These are phyloP conservation scores for Salicornia ramosissima DNA, from an alignment of 148 eudicot species.

Conservation along the genomic window DNA sequence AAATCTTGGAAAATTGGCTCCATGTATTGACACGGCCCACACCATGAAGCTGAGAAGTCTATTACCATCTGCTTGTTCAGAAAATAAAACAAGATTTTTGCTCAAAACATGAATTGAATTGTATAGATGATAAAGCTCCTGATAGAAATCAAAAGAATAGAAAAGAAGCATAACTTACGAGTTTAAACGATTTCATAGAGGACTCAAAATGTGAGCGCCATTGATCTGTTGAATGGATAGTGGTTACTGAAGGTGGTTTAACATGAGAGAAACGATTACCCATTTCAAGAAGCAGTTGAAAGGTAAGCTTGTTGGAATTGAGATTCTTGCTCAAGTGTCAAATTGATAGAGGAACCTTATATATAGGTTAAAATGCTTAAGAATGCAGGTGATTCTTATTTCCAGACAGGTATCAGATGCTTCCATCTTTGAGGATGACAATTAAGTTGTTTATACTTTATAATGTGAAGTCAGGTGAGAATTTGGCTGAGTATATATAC, in stretches of 20 bases:
- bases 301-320: not conserved
- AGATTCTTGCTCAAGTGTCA: not conserved
- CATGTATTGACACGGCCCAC: conserved; percentile 71
- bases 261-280: conserved; percentile 13
- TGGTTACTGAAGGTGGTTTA: conserved; percentile 11
- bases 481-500: conserved; percentile 9
- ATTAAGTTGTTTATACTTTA: not conserved
- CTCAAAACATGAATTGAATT: not conserved
- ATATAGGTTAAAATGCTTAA: not conserved
- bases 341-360: not conserved
- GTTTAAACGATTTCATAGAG: conserved; percentile 38
- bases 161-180: conserved; percentile 31
- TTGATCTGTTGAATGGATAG: conserved; percentile 22
- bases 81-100: not conserved
- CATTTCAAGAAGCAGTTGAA: conserved; percentile 11
- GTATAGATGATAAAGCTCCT: not conserved
- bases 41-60: conserved; percentile 88
- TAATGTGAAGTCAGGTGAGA: not conserved
- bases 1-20: conserved; percentile 55
- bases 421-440: not conserved
- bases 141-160: not conserved
- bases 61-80: conserved; percentile 22
- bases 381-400: not conserved
- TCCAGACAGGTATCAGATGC: conserved; percentile 23
- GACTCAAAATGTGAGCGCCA: conserved; percentile 27